Evolutionary conservation across 331 rosid genomes (phyloP).

Genomic region (Acacia pycnantha): DNA sequence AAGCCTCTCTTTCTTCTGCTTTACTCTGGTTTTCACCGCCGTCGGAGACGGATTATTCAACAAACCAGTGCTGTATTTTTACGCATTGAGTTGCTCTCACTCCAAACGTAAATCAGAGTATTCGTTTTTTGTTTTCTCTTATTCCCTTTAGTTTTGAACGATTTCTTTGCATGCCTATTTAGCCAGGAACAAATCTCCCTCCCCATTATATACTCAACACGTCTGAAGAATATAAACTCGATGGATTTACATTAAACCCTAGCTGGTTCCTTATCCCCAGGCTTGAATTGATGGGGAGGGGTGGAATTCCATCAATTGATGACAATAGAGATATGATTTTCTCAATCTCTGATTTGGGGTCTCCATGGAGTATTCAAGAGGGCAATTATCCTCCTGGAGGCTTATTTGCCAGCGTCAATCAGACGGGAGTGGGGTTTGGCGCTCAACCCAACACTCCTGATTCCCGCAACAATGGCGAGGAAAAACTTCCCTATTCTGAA

Average conservation of each 20-base stretch:
- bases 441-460: conserved; percentile 49
- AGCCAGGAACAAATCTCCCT: conserved; percentile 21
- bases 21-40: conserved; percentile 26
- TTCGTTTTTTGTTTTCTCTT: not conserved
- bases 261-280: not conserved
- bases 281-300: conserved; percentile 66
- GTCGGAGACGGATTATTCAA: not conserved
- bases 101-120: not conserved
- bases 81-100: not conserved
- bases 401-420: conserved; percentile 78
- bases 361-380: conserved; percentile 51
- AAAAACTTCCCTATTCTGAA: conserved; percentile 62
- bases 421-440: conserved; percentile 80
- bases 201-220: not conserved
- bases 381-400: conserved; percentile 51
- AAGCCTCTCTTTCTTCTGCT: not conserved
- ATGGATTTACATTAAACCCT: conserved; percentile 6
- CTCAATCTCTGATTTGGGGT: conserved; percentile 65
- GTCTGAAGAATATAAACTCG: not conserved
- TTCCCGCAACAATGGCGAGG: conserved; percentile 45
- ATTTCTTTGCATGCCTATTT: conserved; percentile 1
- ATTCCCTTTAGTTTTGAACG: conserved; percentile 10
- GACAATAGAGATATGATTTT: conserved; percentile 49
- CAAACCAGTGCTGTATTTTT: not conserved
- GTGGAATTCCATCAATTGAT: conserved; percentile 44